A percentile compares a stretch with the other conserved stretches of the same genome.
Conservation (phyloP, 192 early-diverging fungal genomes). For the Anaeromyces robustus region DNA sequence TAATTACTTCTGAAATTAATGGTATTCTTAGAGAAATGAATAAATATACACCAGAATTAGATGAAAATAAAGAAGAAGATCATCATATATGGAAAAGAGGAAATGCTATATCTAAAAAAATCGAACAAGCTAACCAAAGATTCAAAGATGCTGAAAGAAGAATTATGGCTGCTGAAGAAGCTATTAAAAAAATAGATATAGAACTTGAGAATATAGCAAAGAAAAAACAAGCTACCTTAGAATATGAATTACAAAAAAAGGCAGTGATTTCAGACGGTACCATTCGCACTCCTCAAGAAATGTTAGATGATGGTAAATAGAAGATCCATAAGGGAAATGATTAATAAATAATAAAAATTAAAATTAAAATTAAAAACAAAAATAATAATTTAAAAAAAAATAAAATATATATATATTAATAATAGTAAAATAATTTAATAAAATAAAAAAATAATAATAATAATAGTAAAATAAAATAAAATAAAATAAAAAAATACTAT, state of each 20-base stretch:
- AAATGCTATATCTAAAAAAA: neutral
- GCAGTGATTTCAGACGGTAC: neutral
- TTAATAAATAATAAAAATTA: no score
- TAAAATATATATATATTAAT: no score
- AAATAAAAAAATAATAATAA: no score
- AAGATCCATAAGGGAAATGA: no score
- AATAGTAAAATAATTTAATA: no score
- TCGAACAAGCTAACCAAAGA: neutral
- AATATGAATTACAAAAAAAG: neutral
- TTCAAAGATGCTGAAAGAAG: neutral
- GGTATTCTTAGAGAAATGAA: conserved; percentile 60
- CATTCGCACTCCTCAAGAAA: neutral
- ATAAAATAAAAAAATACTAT: no score
- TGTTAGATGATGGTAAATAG: neutral
- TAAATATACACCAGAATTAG: conserved; percentile 27
- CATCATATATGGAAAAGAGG: conserved; percentile 4
- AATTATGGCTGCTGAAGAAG: neutral
- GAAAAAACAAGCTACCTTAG: neutral
- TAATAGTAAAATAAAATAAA: no score
- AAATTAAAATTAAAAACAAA: no score
- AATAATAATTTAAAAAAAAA: no score
- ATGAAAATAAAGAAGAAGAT: conserved; percentile 43
- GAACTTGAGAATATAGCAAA: neutral
- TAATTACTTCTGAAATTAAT: conserved; percentile 70
- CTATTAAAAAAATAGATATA: neutral